These are phyloP conservation scores for Lipomyces yarrowii DNA, from an alignment of 1,139 yeast species.

Conservation along the genomic window DNA sequence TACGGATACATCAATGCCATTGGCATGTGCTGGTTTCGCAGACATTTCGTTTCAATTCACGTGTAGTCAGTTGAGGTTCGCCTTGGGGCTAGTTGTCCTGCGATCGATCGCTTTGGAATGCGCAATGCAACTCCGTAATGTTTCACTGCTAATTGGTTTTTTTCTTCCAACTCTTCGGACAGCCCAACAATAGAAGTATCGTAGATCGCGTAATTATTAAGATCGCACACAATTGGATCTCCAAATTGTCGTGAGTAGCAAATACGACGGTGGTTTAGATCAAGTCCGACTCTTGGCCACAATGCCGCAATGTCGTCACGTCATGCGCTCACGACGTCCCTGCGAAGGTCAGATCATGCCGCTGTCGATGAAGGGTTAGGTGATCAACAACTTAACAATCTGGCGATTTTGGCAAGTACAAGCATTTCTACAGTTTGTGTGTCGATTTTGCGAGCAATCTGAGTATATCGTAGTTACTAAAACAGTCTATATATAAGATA, in stretches of 20 bases:
- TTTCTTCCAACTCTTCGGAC: background rate
- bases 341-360: background rate
- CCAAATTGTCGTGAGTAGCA: background rate
- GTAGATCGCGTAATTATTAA: background rate
- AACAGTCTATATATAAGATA: background rate
- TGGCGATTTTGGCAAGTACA: background rate
- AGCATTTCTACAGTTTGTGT: too few relatives aligned
- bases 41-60: slow-evolving; percentile 14
- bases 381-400: background rate
- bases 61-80: background rate
- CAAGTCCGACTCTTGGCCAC: background rate
- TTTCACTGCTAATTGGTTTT: background rate
- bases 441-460: too few relatives aligned
- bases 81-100: too few relatives aligned
- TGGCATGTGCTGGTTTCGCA: slow-evolving; percentile 23
- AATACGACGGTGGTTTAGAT: background rate
- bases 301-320: background rate
- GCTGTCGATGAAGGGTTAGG: background rate
- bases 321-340: background rate
- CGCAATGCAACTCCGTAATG: background rate
- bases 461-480: background rate
- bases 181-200: background rate
- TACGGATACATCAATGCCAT: slow-evolving; percentile 24
- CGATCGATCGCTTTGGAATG: background rate
- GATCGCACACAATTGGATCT: background rate